These are phyloP conservation scores for Amanita brunnescens DNA, from an alignment of 768 basidiomycete species.

Conservation along the genomic window DNA sequence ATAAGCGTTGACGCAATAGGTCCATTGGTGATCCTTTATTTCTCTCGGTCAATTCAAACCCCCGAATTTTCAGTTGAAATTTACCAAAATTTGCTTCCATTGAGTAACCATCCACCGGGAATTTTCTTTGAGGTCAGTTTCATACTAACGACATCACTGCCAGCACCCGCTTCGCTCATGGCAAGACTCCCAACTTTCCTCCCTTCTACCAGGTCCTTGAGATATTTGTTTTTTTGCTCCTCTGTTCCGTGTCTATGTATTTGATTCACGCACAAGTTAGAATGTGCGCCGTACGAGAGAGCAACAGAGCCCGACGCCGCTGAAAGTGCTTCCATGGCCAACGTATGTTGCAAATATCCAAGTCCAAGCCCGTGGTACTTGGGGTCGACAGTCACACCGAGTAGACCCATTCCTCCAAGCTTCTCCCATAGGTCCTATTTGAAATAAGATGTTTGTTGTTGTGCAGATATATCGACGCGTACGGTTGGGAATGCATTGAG, in stretches of 20 bases:
- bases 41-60: constrained; percentile 3
- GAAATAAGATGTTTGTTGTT: background rate
- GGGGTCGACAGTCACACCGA: constrained; percentile 77
- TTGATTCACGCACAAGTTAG: constrained; percentile 83
- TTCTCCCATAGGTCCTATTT: constrained; percentile 79
- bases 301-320: constrained; percentile 87
- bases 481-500: constrained; percentile 77
- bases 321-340: constrained; percentile 94
- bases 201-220: constrained; percentile 73
- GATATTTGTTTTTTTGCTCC: constrained; percentile 76
- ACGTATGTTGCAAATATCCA: constrained; percentile 80
- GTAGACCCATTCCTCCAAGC: constrained; percentile 85
- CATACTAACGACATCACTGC: constrained; percentile 97
- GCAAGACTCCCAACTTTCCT: constrained; percentile 83
- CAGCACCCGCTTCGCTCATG: constrained; percentile 90
- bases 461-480: constrained; percentile 8
- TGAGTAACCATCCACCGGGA: constrained; percentile 68
- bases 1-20: constrained; percentile 86
- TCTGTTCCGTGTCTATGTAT: constrained; percentile 80
- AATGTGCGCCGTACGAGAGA: constrained; percentile 87
- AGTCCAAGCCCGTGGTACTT: constrained; percentile 76
- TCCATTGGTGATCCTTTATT: constrained; percentile 85
- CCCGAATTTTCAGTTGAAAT: constrained; percentile 13
- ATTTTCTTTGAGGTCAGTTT: constrained; percentile 71
- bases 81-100: constrained; percentile 92